Percentiles rank a stretch among this genome's conserved stretches.
Evolutionary conservation across 1,284 basidiomycete genomes (phyloP).

Genomic region (Malassezia furfur): DNA sequence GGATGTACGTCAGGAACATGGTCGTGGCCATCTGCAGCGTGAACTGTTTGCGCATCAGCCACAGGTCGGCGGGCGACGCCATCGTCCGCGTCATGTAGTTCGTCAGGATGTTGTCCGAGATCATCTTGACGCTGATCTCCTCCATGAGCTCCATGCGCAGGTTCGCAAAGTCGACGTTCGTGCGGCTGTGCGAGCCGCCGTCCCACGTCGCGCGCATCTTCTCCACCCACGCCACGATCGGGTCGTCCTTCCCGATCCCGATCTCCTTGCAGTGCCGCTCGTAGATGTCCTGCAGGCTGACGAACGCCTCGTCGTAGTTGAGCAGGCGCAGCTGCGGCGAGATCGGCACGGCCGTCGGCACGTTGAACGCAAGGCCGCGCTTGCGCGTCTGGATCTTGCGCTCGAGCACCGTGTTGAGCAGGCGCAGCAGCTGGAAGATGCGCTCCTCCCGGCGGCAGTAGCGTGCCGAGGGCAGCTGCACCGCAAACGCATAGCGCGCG

Average conservation of each 20-base stretch:
- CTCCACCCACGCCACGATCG: constrained; percentile 50
- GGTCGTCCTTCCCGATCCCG: constrained; percentile 77
- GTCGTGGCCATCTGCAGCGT: constrained; percentile 76
- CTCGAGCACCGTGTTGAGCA: constrained; percentile 62
- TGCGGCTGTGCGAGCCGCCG: constrained; percentile 22
- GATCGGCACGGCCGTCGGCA: constrained; percentile 77
- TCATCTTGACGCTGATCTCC: constrained; percentile 77
- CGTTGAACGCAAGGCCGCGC: constrained; percentile 80
- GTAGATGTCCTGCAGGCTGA: constrained; percentile 85
- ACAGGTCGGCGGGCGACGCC: constrained; percentile 73
- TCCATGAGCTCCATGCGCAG: constrained; percentile 82
- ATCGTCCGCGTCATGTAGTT: constrained; percentile 85
- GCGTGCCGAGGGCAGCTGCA: constrained; percentile 78
- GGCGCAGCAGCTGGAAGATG: constrained; percentile 80
- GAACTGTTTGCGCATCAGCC: constrained; percentile 96
- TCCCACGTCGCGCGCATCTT: constrained; percentile 44
- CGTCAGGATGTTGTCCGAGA: constrained; percentile 78
- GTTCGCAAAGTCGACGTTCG: constrained; percentile 57
- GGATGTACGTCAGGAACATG: constrained; percentile 84
- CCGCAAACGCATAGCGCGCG: constrained; percentile 74
- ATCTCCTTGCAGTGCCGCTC: constrained; percentile 73
- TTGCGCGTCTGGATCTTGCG: constrained; percentile 82
- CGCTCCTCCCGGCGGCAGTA: constrained; percentile 87
- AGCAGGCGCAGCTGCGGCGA: constrained; percentile 75
- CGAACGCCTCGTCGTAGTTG: constrained; percentile 82